Evolutionary conservation across 2,329 filamentous ascomycete genomes (phyloP), one percentile per base, ranked within the genome.

Genomic region (Annulohypoxylon truncatum): DNA sequence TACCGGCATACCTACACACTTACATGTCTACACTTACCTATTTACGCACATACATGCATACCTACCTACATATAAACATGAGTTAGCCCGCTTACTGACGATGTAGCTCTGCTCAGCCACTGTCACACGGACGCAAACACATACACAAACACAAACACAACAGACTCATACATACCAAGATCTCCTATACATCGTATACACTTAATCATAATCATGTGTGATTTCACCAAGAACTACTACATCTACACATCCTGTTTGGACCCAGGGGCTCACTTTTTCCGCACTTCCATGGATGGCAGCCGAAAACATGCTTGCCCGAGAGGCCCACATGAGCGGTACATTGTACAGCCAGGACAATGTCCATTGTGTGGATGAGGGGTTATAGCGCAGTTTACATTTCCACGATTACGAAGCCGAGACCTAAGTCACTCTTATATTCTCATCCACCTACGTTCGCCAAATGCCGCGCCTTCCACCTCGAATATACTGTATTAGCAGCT

Each of bases 181-280:
- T 15, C 9, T 40, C 46, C n/a, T 13, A 26, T 57, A 61, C 52
- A 66, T 57, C 55, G 59, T 53, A 28, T 50, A 24, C 52, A 44
- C 60, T 24, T 55, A 44, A 65, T 50, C 38, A 42, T 55, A 51
- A 68, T 67, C 64, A 87, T 88, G 86, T 88, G 86, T 75, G 83
- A 87, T 77, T 92, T 90, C 75, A 90, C 88, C 74, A 91, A 90
- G 74, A 92, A 92, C 79, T 93, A 90, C 77, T 92, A 92, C 79
- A 89, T 93, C 77, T 93, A 92, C 80, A 89, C 89, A 61, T 84
- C 87, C 44, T 93, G 91, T 74, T 79, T 84, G 61, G 89, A 92
- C 74, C 90, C 90, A 0, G 87, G 87, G 40, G 83, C 86, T 13
- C 91, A 93, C 77, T 92, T 92, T 78, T 90, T 91, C 77, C 84